phyloP scores from a whole-genome alignment of 2,329 filamentous ascomycete species.

The Aulographum hederae region DNA sequence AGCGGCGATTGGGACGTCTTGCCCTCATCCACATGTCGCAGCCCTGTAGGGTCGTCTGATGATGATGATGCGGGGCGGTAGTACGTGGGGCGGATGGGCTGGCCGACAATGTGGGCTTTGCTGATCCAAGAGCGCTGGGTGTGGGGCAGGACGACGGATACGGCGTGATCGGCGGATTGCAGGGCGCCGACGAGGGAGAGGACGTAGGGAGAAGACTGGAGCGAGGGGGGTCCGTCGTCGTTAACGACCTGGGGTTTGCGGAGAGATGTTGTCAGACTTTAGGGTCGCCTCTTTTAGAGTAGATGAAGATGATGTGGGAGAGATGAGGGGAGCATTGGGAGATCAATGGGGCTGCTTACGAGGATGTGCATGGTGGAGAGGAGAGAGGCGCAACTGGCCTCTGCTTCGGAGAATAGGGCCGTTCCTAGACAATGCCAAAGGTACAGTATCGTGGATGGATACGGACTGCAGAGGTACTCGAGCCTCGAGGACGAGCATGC shows the following conservation, averaged over 20 bases:
- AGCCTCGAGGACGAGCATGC: too few species aligned
- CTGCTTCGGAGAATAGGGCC: too few species aligned
- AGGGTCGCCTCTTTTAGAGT: background rate
- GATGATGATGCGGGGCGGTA: slow-evolving; percentile 52
- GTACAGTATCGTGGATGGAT: too few species aligned
- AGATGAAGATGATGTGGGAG: slow-evolving; percentile 2
- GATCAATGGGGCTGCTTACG: slow-evolving; percentile 6
- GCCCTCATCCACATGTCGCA: slow-evolving; percentile 17
- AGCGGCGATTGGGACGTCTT: slow-evolving; percentile 15
- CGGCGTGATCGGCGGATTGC: slow-evolving; percentile 48
- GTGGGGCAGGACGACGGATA: slow-evolving; percentile 82
- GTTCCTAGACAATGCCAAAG: too few species aligned
- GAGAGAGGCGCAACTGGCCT: too few species aligned
- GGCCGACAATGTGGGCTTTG: slow-evolving; percentile 90
- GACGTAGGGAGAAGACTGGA: slow-evolving; percentile 29
- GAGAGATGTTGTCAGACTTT: too few species aligned
- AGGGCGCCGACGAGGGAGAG: slow-evolving; percentile 26
- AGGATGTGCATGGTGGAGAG: slow-evolving; percentile 3
- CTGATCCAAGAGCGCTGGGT: slow-evolving; percentile 95
- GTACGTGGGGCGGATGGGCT: slow-evolving; percentile 68
- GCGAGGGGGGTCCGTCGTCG: slow-evolving; percentile 32
- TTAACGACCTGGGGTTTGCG: slow-evolving; percentile 28
- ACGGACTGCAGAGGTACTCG: too few species aligned
- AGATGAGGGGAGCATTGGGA: slow-evolving; percentile 11
- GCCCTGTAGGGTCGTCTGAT: too few species aligned